A percentile compares a stretch with the other conserved stretches of the same genome.
Conservation (phyloP, 352 stramenopile species). For the Peronosclerospora sorghi region DNA sequence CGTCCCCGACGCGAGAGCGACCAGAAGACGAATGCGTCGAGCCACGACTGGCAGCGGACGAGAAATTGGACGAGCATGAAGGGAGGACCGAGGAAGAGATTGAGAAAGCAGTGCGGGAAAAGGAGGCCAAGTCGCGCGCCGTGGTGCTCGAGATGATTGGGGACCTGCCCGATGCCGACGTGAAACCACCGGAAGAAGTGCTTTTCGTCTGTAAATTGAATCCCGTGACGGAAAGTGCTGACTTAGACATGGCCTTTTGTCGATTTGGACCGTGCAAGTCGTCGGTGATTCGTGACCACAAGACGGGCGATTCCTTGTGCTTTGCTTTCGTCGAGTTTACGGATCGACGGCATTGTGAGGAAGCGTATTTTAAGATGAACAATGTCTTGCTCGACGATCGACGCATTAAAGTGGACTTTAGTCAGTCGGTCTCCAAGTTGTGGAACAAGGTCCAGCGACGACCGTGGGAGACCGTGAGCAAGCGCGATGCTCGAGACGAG, state of each 20-base stretch:
- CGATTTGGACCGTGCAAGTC: conserved; percentile 83
- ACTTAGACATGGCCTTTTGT: conserved; percentile 92
- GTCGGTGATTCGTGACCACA: conserved; percentile 95
- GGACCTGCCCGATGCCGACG: conserved; percentile 94
- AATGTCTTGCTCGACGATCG: conserved; percentile 98
- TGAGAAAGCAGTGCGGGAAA: conserved; percentile 78
- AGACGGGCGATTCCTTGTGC: conserved; percentile 95
- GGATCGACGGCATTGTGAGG: conserved; percentile 86
- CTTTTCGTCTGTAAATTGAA: conserved; percentile 98
- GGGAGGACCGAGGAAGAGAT: conserved; percentile 81
- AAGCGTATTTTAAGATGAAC: conserved; percentile 99
- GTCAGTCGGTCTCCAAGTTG: conserved; percentile 95
- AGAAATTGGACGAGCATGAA: conserved; percentile 71
- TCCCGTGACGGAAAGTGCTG: conserved; percentile 87
- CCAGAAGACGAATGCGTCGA: conserved; percentile 89
- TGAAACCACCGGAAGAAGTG: conserved; percentile 96
- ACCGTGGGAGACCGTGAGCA: conserved; percentile 50
- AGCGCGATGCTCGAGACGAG: conserved; percentile 36
- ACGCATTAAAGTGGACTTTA: conserved; percentile 94
- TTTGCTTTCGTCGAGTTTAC: conserved; percentile 99
- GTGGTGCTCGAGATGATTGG: conserved; percentile 99
- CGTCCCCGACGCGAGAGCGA: conserved; percentile 80
- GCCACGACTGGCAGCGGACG: conserved; percentile 81
- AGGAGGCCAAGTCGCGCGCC: conserved; percentile 90
- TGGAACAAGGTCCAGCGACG: conserved; percentile 88